Evolutionary conservation across 2,329 filamentous ascomycete species (phyloP).

Genomic region (Aspergillus sojae): DNA sequence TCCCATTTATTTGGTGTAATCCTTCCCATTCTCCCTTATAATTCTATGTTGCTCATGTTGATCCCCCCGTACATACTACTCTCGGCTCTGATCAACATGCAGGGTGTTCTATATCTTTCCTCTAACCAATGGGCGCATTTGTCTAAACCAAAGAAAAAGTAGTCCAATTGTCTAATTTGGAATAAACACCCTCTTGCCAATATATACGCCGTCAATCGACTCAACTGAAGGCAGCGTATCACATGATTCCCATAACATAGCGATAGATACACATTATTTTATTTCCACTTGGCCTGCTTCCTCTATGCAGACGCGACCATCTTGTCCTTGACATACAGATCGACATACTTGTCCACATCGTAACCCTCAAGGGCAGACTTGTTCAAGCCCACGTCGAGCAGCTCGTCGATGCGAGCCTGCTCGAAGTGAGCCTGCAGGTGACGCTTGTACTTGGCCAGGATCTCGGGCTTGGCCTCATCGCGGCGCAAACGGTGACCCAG

Average conservation of each 20-base stretch:
- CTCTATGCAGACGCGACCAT: conserved; percentile 35
- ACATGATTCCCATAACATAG: conserved; percentile 3
- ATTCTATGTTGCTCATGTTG: no score
- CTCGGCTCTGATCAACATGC: no score
- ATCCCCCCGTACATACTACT: no score
- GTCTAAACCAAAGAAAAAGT: not conserved
- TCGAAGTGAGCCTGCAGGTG: conserved; percentile 84
- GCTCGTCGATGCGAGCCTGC: conserved; percentile 74
- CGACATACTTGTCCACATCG: conserved; percentile 90
- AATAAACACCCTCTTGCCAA: not conserved
- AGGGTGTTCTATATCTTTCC: no score
- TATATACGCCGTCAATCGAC: conserved; percentile 1
- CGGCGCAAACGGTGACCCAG: conserved; percentile 87
- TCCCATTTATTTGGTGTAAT: no score
- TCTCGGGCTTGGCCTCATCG: conserved; percentile 97
- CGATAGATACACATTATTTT: conserved; percentile 3
- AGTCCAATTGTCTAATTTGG: not conserved
- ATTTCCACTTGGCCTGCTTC: not conserved
- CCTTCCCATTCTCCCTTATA: no score
- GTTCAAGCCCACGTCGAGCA: conserved; percentile 79
- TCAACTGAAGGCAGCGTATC: not conserved
- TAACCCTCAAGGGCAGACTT: conserved; percentile 73
- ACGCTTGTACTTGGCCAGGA: conserved; percentile 91
- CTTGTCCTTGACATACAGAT: conserved; percentile 70
- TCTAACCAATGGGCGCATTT: not conserved